Percentiles rank a stretch among this genome's conserved stretches.
Conservation (phyloP, 352 stramenopile species). For the Thraustochytrium sp. region DNA sequence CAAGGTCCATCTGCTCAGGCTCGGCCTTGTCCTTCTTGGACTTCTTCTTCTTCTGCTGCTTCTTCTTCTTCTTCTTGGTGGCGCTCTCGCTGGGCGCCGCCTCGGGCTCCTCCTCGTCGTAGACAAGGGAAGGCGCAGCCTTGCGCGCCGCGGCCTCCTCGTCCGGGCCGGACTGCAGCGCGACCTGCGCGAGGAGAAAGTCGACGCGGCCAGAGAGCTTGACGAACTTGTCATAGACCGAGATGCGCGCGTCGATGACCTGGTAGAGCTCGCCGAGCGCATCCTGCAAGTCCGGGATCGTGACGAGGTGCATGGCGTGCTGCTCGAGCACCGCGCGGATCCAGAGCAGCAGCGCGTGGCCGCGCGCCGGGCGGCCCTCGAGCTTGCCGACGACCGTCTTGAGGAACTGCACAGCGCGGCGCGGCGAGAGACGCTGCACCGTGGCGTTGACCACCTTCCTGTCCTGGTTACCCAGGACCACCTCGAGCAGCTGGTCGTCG, state of each 20-base stretch:
- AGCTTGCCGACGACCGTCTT: neutral
- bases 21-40: neutral
- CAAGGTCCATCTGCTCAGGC: neutral
- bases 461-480: slow-evolving; percentile 5
- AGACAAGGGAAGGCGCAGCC: neutral
- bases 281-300: neutral
- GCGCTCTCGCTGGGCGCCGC: neutral
- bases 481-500: slow-evolving; percentile 36
- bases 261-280: neutral
- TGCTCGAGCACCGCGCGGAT: slow-evolving; percentile 15
- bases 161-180: neutral
- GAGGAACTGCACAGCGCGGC: neutral
- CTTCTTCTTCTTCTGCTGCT: neutral
- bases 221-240: slow-evolving; percentile 26
- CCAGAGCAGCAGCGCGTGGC: neutral
- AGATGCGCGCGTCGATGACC: neutral
- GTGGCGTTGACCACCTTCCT: slow-evolving; percentile 15
- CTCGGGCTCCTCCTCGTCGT: slow-evolving; percentile 36
- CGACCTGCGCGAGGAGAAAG: slow-evolving; percentile 26
- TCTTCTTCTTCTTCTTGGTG: slow-evolving; percentile 5
- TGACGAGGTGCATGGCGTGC: neutral
- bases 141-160: neutral
- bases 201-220: slow-evolving; percentile 33
- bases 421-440: neutral
- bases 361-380: neutral